phyloP scores from a whole-genome alignment of 495 filamentous ascomycete species.

The Emericellopsis terricola region DNA sequence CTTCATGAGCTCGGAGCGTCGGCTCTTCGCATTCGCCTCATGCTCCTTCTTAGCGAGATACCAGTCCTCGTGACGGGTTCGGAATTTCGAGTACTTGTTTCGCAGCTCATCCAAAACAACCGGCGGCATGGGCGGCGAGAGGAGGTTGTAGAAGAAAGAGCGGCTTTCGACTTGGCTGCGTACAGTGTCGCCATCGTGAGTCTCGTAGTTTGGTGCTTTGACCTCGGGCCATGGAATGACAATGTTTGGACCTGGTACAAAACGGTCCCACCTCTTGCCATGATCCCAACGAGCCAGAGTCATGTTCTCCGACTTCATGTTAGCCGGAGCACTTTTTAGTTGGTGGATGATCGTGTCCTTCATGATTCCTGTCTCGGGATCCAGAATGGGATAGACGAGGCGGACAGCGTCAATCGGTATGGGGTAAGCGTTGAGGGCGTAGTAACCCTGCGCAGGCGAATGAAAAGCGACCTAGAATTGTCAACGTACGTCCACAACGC shows the following conservation, averaged over 20 bases:
- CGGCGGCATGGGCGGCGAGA: constrained; percentile 60
- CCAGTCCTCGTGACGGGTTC: constrained; percentile 57
- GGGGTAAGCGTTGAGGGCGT: too few species aligned
- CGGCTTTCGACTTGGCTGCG: constrained; percentile 55
- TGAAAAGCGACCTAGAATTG: too few species aligned
- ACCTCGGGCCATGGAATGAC: constrained; percentile 57
- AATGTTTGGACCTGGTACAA: constrained; percentile 41
- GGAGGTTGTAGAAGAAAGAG: constrained; percentile 60
- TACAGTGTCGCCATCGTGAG: constrained; percentile 48
- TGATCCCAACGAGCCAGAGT: constrained; percentile 26
- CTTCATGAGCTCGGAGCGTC: constrained; percentile 31
- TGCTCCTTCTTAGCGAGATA: constrained; percentile 44
- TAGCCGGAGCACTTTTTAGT: constrained; percentile 14
- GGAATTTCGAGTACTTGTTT: constrained; percentile 67
- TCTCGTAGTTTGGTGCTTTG: constrained; percentile 25
- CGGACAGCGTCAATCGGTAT: constrained; percentile 53
- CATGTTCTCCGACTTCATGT: constrained; percentile 17
- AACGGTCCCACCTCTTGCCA: constrained; percentile 23
- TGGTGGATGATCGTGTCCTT: constrained; percentile 62
- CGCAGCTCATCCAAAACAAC: constrained; percentile 74
- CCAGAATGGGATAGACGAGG: constrained; percentile 57
- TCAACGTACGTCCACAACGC: constrained; percentile 13
- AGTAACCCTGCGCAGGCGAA: too few species aligned
- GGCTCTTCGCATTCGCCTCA: constrained; percentile 40
- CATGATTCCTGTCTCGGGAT: constrained; percentile 40